Base-by-base conservation (phyloP, 331 rosid species). In the Rhamnella rubrinervis region DNA sequence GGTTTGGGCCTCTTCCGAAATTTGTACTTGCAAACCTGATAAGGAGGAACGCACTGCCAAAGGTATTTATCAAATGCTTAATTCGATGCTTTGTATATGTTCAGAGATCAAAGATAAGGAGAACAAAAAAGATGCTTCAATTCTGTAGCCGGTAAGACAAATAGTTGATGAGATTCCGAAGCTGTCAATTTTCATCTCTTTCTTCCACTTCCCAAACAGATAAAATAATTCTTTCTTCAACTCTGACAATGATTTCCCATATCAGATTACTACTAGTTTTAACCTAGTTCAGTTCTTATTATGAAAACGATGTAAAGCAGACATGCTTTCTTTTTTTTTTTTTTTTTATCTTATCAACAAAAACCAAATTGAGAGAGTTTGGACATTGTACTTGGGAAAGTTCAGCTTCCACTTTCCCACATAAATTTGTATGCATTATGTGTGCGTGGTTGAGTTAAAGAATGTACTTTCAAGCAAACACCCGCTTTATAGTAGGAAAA, bases 121-220 rank as follows among this genome's bases (percentile, higher is more conserved):
- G 14, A 3, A 44, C 0, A 7, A 44, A 44, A 10, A 7, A 61
- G 38, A 17, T 61, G 15, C 47, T 61, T 37, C 15, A n/a, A 6
- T 8, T 8, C 26, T 8, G 28, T n/a, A 20, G 6, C 23, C 23
- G n/a, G 49, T 38, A 61, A 10, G 49, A 38, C 13, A 19, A 19
- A 62, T 11, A 40, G 4, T 53, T 6, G 50, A 38, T 61, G 19
- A 62, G 66, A 62, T 62, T 62, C 31, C 66, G 17, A 62, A n/a
- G 2, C 39, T 14, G 65, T 53, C 23, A n/a, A 6, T 14, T 39
- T 40, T 39, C 14, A 18, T 4, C 3, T 4, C 19, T 4, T 40
- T 62, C 6, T 4, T 31, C 51, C 20, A 62, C 66, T 40, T 6
- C 20, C 25, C 35, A 31, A 1, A 18, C 52, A 4, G 35, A 10